phyloP scores from a whole-genome alignment of 2,329 filamentous ascomycete genomes.

The Chaetomium globosum region DNA sequence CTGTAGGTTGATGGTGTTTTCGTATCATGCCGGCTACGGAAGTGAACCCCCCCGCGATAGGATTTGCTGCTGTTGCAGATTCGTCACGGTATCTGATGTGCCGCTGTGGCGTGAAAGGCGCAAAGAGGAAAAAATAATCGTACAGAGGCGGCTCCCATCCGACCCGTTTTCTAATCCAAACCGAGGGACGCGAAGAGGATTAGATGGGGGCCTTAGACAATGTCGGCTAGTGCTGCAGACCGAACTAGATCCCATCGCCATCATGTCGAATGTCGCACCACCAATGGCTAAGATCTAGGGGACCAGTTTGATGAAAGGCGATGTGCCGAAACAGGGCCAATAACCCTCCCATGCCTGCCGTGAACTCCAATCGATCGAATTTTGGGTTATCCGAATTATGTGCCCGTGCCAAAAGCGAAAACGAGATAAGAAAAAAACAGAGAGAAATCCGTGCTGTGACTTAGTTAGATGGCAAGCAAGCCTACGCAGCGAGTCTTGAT shows the following conservation, averaged over 20 bases:
- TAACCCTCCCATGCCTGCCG: slow-evolving; percentile 38
- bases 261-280: slow-evolving; percentile 37
- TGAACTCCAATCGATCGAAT: slow-evolving; percentile 39
- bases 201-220: slow-evolving; percentile 33
- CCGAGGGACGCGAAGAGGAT: slow-evolving; percentile 28
- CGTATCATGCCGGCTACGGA: slow-evolving; percentile 32
- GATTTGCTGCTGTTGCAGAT: slow-evolving; percentile 26
- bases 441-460: slow-evolving; percentile 33
- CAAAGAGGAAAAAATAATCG: slow-evolving; percentile 34
- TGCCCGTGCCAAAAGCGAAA: slow-evolving; percentile 36
- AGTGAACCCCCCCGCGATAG: slow-evolving; percentile 20
- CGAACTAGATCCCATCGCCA: slow-evolving; percentile 35
- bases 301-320: slow-evolving; percentile 32
- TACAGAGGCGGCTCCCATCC: slow-evolving; percentile 39
- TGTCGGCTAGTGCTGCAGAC: slow-evolving; percentile 39
- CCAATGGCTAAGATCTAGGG: slow-evolving; percentile 36
- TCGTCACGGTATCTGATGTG: slow-evolving; percentile 26
- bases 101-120: slow-evolving; percentile 29
- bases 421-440: slow-evolving; percentile 30
- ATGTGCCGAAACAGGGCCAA: slow-evolving; percentile 36
- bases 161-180: slow-evolving; percentile 37
- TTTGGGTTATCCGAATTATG: slow-evolving; percentile 40
- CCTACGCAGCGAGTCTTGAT: slow-evolving; percentile 19
- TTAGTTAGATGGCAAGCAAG: slow-evolving; percentile 26
- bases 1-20: slow-evolving; percentile 26